phyloP scores from a whole-genome alignment of 345 rosid species.

The Populus euphratica region DNA sequence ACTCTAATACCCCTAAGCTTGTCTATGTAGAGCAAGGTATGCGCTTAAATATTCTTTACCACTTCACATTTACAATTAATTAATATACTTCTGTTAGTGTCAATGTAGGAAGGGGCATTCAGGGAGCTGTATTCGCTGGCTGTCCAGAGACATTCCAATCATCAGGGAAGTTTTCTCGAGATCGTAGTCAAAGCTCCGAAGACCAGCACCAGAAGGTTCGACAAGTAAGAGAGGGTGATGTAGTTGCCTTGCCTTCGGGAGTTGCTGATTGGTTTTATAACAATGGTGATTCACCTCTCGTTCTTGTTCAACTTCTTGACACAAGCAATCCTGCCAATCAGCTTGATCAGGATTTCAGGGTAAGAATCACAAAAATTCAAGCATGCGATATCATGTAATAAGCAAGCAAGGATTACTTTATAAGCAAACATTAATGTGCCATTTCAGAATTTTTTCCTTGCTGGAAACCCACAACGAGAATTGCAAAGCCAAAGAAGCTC shows the following conservation, averaged over 20 bases:
- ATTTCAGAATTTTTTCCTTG: conserved; percentile 45
- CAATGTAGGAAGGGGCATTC: conserved; percentile 29
- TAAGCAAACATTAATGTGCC: background rate
- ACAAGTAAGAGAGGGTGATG: conserved; percentile 35
- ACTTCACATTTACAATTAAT: too few relatives aligned
- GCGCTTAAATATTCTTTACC: background rate
- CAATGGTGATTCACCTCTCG: conserved; percentile 34
- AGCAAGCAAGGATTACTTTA: background rate
- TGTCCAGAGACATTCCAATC: conserved; percentile 37
- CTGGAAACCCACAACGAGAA: conserved; percentile 39
- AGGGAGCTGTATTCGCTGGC: conserved; percentile 36
- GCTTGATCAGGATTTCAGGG: conserved; percentile 39
- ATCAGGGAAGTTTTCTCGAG: background rate
- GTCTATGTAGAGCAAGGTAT: conserved; percentile 43
- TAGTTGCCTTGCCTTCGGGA: conserved; percentile 42
- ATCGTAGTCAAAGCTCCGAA: background rate
- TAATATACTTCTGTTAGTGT: too few relatives aligned
- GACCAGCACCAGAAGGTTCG: conserved; percentile 34
- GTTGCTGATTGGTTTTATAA: conserved; percentile 45
- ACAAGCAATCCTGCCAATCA: conserved; percentile 36
- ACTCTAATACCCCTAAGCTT: conserved; percentile 33
- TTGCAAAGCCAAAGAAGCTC: conserved; percentile 4
- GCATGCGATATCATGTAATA: background rate
- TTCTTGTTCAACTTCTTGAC: conserved; percentile 29
- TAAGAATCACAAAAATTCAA: background rate